These are phyloP conservation scores for Cryptococcus sp. DNA, from an alignment of 1,284 basidiomycete species.

Conservation along the genomic window DNA sequence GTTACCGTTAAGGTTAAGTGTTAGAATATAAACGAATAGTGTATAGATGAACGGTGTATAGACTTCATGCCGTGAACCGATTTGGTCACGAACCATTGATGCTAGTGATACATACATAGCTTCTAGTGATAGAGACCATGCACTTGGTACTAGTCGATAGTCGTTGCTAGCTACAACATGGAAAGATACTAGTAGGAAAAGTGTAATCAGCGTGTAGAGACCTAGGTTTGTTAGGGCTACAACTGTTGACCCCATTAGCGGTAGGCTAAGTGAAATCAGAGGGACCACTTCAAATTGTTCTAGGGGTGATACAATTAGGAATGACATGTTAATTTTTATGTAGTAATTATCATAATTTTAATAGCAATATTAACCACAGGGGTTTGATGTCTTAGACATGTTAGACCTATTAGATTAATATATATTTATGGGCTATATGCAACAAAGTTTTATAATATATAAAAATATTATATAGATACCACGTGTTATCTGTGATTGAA, in stretches of 20 bases:
- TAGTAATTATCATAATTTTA: too few species aligned
- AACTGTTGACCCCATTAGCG: constrained; percentile 39
- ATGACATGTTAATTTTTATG: constrained; percentile 8
- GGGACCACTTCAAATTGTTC: constrained; percentile 42
- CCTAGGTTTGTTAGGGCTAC: constrained; percentile 43
- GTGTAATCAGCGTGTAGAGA: constrained; percentile 38
- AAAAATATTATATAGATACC: too few species aligned
- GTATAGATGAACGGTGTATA: constrained; percentile 45
- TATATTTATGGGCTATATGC: too few species aligned
- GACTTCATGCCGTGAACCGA: constrained; percentile 39
- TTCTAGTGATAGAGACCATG: constrained; percentile 44
- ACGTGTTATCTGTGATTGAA: too few species aligned
- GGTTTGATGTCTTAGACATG: too few species aligned
- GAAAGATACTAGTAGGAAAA: constrained; percentile 34
- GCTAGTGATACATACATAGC: constrained; percentile 41
- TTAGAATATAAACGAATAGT: constrained; percentile 43
- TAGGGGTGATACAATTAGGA: constrained; percentile 37
- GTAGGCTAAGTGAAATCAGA: constrained; percentile 27
- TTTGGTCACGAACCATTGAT: constrained; percentile 43
- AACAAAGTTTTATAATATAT: too few species aligned
- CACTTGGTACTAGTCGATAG: constrained; percentile 39
- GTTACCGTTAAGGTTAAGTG: constrained; percentile 45
- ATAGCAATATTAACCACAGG: too few species aligned
- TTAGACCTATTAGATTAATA: too few species aligned
- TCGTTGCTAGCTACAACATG: constrained; percentile 41